Conservation (phyloP, 805 yeast species). For the Candida boleticola region DNA sequence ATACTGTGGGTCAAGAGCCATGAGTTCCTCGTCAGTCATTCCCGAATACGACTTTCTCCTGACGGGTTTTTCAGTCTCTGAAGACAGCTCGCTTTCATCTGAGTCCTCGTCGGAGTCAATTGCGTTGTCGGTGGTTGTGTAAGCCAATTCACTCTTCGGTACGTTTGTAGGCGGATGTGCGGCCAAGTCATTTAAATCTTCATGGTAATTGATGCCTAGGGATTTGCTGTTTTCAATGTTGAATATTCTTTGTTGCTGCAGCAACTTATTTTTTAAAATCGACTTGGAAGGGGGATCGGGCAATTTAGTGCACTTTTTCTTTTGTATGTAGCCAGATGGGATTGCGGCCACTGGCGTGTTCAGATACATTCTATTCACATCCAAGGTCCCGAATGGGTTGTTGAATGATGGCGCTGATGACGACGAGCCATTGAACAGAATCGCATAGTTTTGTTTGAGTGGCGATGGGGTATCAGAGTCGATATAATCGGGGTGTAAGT, state of each 20-base stretch:
- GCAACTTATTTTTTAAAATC: constrained; percentile 38
- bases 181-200: constrained; percentile 16
- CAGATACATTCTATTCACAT: constrained; percentile 2
- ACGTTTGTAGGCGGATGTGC: constrained; percentile 8
- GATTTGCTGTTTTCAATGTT: constrained; percentile 13
- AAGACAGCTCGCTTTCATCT: not conserved
- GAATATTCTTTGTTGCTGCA: constrained; percentile 22
- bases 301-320: constrained; percentile 11
- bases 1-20: constrained; percentile 55
- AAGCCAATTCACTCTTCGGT: constrained; percentile 5
- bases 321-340: constrained; percentile 2
- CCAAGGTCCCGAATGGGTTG: not conserved
- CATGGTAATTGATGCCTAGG: constrained; percentile 17
- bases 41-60: constrained; percentile 47
- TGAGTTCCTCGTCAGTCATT: constrained; percentile 53
- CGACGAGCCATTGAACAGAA: constrained; percentile 4
- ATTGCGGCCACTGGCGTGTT: not conserved
- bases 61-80: constrained; percentile 5
- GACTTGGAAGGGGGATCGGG: constrained; percentile 35
- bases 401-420: not conserved
- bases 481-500: constrained; percentile 30
- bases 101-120: constrained; percentile 5
- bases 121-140: constrained; percentile 2
- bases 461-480: constrained; percentile 11
- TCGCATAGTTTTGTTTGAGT: constrained; percentile 1